Evolutionary conservation across 129 eudicot genomes (phyloP).

Genomic region (Centaurea solstitialis): DNA sequence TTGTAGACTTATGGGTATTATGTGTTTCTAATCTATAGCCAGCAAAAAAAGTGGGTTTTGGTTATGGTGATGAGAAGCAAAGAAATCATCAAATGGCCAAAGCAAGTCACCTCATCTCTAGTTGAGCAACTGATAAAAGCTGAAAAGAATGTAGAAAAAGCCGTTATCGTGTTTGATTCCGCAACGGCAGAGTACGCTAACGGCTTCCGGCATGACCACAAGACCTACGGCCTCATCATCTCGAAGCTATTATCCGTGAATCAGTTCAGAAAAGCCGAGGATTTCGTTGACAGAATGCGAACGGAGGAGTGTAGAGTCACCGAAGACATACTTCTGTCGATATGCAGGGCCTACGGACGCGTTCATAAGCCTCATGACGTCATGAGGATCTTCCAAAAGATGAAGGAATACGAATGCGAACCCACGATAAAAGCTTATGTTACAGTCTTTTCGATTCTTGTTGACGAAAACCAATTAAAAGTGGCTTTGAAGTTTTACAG

Average conservation of each 20-base stretch:
- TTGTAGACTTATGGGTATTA: not conserved
- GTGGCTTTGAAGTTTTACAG: conserved; percentile 68
- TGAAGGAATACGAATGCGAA: conserved; percentile 66
- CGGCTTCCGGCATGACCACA: conserved; percentile 77
- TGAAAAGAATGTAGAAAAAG: conserved; percentile 64
- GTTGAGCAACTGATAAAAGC: conserved; percentile 66
- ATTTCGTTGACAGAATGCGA: conserved; percentile 67
- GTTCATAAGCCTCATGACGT: conserved; percentile 86
- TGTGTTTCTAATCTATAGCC: not conserved
- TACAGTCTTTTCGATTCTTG: conserved; percentile 73
- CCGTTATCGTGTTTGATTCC: conserved; percentile 69
- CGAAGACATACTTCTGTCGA: conserved; percentile 61
- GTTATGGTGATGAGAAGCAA: conserved; percentile 45
- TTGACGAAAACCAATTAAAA: conserved; percentile 72
- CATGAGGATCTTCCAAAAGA: conserved; percentile 59
- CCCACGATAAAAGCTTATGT: conserved; percentile 60
- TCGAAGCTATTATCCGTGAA: conserved; percentile 67
- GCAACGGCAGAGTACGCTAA: conserved; percentile 76
- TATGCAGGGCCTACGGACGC: conserved; percentile 78
- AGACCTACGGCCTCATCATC: conserved; percentile 63
- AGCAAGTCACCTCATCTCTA: conserved; percentile 58
- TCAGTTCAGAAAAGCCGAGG: conserved; percentile 70
- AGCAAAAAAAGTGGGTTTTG: not conserved
- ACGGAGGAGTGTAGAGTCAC: conserved; percentile 57
- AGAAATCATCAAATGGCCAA: conserved; percentile 68